Evolutionary conservation across 1,284 basidiomycete species (phyloP).

Genomic region (Trichosporon coremiiforme): DNA sequence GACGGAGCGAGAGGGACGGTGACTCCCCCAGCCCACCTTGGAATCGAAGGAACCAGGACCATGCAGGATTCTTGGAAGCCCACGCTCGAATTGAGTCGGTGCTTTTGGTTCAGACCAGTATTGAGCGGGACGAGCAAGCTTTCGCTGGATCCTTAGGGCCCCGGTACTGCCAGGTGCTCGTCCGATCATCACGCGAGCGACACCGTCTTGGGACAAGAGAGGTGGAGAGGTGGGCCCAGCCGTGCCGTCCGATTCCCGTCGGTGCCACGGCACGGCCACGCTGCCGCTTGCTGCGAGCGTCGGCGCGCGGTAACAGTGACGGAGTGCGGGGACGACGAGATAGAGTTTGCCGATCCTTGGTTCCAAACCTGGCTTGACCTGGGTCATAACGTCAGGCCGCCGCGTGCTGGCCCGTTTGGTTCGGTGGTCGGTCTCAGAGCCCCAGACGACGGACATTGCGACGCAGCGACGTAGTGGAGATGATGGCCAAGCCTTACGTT

Average conservation of each 20-base stretch:
- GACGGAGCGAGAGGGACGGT: not conserved
- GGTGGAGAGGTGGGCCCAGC: not conserved
- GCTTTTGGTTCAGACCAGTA: not conserved
- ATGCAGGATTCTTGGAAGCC: no score
- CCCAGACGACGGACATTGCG: no score
- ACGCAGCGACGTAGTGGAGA: no score
- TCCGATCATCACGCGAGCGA: no score
- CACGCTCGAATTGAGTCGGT: not conserved
- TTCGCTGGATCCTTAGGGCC: not conserved
- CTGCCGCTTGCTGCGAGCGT: no score
- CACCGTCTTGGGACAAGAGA: no score
- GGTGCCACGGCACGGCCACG: not conserved
- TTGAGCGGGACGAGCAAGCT: not conserved
- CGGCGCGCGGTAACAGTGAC: no score
- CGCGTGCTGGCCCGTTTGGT: no score
- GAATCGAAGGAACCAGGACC: not conserved
- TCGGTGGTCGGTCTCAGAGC: no score
- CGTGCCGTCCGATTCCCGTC: not conserved
- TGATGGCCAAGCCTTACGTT: no score
- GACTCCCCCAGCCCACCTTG: not conserved
- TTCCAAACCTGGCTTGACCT: not conserved
- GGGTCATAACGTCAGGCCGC: not conserved
- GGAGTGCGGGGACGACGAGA: not conserved
- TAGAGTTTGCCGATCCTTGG: constrained; percentile 2
- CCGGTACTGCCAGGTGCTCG: no score